These are phyloP conservation scores for Trametes pubescens DNA, from an alignment of 1,284 basidiomycete genomes.

Conservation along the genomic window DNA sequence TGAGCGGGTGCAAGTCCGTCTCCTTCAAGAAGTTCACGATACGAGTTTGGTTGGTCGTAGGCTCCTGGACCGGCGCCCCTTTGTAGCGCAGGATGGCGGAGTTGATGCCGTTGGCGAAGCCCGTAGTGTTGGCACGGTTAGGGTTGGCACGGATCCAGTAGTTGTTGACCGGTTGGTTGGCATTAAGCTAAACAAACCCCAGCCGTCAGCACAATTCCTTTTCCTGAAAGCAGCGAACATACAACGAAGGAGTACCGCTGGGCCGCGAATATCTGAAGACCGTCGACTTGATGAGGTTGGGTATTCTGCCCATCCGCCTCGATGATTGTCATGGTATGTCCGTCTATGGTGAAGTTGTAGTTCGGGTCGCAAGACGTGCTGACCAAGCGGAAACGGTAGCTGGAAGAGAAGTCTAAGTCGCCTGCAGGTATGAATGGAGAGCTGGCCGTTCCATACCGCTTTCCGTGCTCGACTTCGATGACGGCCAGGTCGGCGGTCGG, in stretches of 20 bases:
- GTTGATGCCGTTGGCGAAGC: slow-evolving; percentile 49
- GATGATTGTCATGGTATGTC: slow-evolving; percentile 58
- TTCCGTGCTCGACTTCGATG: slow-evolving; percentile 42
- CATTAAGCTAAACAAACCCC: slow-evolving; percentile 34
- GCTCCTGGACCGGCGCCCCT: slow-evolving; percentile 53
- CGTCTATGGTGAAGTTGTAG: slow-evolving; percentile 51
- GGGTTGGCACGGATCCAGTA: slow-evolving; percentile 56
- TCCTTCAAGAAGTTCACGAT: slow-evolving; percentile 37
- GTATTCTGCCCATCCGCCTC: slow-evolving; percentile 58
- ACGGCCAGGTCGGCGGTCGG: slow-evolving; percentile 42
- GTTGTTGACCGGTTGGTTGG: slow-evolving; percentile 47
- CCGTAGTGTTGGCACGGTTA: slow-evolving; percentile 39
- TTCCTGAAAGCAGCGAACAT: slow-evolving; percentile 11
- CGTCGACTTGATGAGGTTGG: slow-evolving; percentile 50
- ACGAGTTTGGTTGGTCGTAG: slow-evolving; percentile 43
- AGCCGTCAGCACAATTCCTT: slow-evolving; percentile 34
- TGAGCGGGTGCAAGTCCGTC: slow-evolving; percentile 36
- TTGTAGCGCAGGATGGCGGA: slow-evolving; percentile 50
- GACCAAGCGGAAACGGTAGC: slow-evolving; percentile 54
- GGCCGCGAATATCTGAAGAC: slow-evolving; percentile 48
- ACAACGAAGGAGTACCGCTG: slow-evolving; percentile 47
- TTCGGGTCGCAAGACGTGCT: slow-evolving; percentile 52
- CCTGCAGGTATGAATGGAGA: no score
- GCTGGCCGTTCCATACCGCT: slow-evolving; percentile 40
- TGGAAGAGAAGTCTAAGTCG: slow-evolving; percentile 1